Percentiles rank a stretch among this genome's conserved stretches.
Evolutionary conservation across 2,329 filamentous ascomycete species (phyloP).

Genomic region (Penicillium verrucosum): DNA sequence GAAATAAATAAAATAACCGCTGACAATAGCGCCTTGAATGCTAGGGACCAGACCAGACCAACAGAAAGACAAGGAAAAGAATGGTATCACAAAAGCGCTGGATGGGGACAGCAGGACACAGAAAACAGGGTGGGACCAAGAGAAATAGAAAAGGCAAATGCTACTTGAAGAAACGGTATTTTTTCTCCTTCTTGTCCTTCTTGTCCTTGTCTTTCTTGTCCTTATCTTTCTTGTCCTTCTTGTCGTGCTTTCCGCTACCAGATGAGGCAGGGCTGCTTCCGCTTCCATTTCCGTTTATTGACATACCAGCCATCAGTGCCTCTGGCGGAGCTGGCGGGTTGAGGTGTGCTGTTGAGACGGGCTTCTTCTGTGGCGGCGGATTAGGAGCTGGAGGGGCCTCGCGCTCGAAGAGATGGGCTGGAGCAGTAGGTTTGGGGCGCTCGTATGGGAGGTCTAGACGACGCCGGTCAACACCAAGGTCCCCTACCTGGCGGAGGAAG

Average conservation of each 20-base stretch:
- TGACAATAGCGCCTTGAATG: conserved; percentile 17
- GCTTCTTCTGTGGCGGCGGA: conserved; percentile 24
- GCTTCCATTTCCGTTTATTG: conserved; percentile 31
- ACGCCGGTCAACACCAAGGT: conserved; percentile 71
- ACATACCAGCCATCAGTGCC: conserved; percentile 38
- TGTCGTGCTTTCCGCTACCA: conserved; percentile 30
- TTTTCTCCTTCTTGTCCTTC: conserved; percentile 55
- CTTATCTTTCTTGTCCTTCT: conserved; percentile 51
- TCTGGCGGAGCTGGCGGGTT: conserved; percentile 31
- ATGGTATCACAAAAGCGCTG: conserved; percentile 39
- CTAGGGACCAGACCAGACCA: conserved; percentile 13
- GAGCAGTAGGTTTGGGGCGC: conserved; percentile 73
- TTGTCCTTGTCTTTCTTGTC: conserved; percentile 53
- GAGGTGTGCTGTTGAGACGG: conserved; percentile 20
- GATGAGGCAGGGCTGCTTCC: conserved; percentile 23
- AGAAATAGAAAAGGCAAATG: not conserved
- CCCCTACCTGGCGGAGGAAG: conserved; percentile 77
- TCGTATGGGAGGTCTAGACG: conserved; percentile 78
- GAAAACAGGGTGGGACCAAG: not conserved
- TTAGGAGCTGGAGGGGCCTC: conserved; percentile 55
- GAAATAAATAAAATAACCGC: conserved; percentile 1
- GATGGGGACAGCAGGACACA: conserved; percentile 13
- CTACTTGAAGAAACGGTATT: conserved; percentile 54
- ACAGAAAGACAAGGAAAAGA: conserved; percentile 18
- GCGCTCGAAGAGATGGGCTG: conserved; percentile 79